Percentiles rank a stretch among this genome's conserved stretches.
Evolutionary conservation across 169 alveolate genomes (phyloP).

Genomic region (Ichthyophthirius multifiliis): DNA sequence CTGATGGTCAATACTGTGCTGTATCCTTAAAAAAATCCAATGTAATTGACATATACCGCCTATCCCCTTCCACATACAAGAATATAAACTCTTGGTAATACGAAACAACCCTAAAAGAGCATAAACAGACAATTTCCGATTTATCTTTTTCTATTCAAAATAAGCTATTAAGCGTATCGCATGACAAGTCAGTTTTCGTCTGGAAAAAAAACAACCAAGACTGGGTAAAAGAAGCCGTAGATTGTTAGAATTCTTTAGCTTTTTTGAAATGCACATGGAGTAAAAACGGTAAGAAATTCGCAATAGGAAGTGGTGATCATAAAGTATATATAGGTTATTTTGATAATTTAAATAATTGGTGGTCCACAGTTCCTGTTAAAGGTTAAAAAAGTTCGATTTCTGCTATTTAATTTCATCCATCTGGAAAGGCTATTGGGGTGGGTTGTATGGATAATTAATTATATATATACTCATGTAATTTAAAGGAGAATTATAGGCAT

Average conservation of each 20-base stretch:
- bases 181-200: conserved; percentile 31
- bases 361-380: not conserved
- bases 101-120: not conserved
- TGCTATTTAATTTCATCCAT: conserved; percentile 25
- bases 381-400: conserved; percentile 12
- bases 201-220: conserved; percentile 6
- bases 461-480: conserved; percentile 9
- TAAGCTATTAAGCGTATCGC: conserved; percentile 18
- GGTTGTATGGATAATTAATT: conserved; percentile 25
- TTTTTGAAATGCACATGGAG: conserved; percentile 22
- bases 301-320: conserved; percentile 19
- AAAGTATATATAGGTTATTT: conserved; percentile 13
- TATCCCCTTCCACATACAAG: not conserved
- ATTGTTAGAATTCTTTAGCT: conserved; percentile 13
- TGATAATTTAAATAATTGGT: conserved; percentile 32
- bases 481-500: not conserved
- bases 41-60: not conserved
- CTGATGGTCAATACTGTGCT: conserved; percentile 33
- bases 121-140: not conserved
- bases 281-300: conserved; percentile 40
- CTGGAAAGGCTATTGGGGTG: conserved; percentile 32
- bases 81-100: not conserved
- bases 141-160: conserved; percentile 12
- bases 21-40: conserved; percentile 17
- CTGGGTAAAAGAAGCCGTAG: conserved; percentile 35